These are phyloP conservation scores for Phytophthora chlamydospora DNA, from an alignment of 352 stramenopile genomes.

Conservation along the genomic window DNA sequence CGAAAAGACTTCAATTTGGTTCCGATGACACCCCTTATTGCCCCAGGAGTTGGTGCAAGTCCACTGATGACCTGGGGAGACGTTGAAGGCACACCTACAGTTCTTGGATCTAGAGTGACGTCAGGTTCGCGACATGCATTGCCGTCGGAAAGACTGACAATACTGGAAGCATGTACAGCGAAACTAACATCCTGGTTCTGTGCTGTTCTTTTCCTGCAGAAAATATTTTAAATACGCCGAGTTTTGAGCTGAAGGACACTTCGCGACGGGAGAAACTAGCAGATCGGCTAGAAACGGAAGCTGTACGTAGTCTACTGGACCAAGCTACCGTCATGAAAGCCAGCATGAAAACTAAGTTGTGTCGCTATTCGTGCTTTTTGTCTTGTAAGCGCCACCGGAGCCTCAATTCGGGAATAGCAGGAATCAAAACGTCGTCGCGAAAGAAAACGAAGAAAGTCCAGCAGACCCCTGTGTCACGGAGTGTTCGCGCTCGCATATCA, in stretches of 20 bases:
- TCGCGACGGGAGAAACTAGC: conserved; percentile 73
- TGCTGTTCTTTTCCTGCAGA: conserved; percentile 31
- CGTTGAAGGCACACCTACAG: conserved; percentile 81
- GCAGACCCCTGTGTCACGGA: conserved; percentile 33
- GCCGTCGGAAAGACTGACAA: too few relatives aligned
- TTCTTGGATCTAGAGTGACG: conserved; percentile 44
- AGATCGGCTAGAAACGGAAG: conserved; percentile 59
- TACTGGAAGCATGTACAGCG: too few relatives aligned
- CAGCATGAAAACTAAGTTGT: too few relatives aligned
- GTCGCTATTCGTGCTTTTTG: neutral
- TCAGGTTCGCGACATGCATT: conserved; percentile 39
- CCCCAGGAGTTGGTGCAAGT: conserved; percentile 70
- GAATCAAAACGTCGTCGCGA: conserved; percentile 24
- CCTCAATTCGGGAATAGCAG: conserved; percentile 19
- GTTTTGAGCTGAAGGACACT: conserved; percentile 71
- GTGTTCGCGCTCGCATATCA: conserved; percentile 58
- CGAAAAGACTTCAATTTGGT: conserved; percentile 57
- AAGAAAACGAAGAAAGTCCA: conserved; percentile 38
- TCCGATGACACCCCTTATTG: conserved; percentile 81
- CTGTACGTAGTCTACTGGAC: conserved; percentile 35
- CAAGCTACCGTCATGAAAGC: too few relatives aligned
- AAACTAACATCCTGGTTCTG: neutral
- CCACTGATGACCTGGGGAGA: conserved; percentile 88
- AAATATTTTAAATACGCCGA: conserved; percentile 44
- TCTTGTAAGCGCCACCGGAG: conserved; percentile 32